Percentiles rank a stretch among this genome's conserved stretches.
These are phyloP conservation scores for Colletotrichum sp. DNA, from an alignment of 2,329 filamentous ascomycete genomes.

Conservation along the genomic window DNA sequence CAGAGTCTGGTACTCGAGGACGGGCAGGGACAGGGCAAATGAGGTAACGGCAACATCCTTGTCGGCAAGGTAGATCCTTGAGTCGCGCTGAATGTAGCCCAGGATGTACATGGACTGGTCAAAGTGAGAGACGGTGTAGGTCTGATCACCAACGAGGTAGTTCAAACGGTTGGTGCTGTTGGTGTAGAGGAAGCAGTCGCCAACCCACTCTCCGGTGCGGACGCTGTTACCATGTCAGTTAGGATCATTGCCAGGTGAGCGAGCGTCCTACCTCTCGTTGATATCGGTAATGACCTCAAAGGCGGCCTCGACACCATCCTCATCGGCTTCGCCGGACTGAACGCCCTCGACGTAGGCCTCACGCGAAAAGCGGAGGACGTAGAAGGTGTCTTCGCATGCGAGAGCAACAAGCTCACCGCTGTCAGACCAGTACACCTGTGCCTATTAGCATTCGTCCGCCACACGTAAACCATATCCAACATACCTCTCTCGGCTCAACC, in stretches of 20 bases:
- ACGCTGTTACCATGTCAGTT: slow-evolving; percentile 60
- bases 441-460: neutral
- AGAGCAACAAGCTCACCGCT: slow-evolving; percentile 91
- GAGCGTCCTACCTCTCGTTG: slow-evolving; percentile 72
- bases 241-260: neutral
- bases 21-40: slow-evolving; percentile 87
- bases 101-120: slow-evolving; percentile 95
- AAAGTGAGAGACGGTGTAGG: slow-evolving; percentile 96
- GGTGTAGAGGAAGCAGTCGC: slow-evolving; percentile 99
- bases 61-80: slow-evolving; percentile 92
- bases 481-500: slow-evolving; percentile 63
- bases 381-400: slow-evolving; percentile 94
- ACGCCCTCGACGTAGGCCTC: slow-evolving; percentile 87
- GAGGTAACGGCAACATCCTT: slow-evolving; percentile 94
- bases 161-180: slow-evolving; percentile 96
- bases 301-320: slow-evolving; percentile 91
- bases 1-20: slow-evolving; percentile 96
- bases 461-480: neutral
- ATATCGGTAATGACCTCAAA: slow-evolving; percentile 98
- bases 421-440: slow-evolving; percentile 93
- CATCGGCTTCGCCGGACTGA: slow-evolving; percentile 82
- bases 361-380: slow-evolving; percentile 89
- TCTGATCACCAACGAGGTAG: slow-evolving; percentile 97
- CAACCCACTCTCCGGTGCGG: slow-evolving; percentile 95
- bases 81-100: slow-evolving; percentile 93